A percentile compares a stretch with the other conserved stretches of the same genome.
phyloP scores from a whole-genome alignment of 768 basidiomycete species.

The Boletus rex-veris region DNA sequence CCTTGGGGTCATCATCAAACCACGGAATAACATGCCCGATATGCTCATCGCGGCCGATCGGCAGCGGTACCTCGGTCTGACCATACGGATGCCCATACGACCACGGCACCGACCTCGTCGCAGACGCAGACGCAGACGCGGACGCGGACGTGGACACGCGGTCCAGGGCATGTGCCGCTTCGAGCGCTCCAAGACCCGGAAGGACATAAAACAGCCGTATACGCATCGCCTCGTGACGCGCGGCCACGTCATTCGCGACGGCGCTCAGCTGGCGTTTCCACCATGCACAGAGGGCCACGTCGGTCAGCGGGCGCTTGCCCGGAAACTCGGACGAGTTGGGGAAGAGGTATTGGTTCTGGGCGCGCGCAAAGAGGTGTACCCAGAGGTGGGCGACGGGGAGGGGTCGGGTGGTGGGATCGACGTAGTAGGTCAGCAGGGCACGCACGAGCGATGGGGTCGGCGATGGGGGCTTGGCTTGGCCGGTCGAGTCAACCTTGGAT shows the following conservation, averaged over 20 bases:
- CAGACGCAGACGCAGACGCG: constrained; percentile 16
- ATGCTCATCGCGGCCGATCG: constrained; percentile 39
- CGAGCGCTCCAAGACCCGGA: constrained; percentile 64
- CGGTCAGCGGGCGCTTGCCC: constrained; percentile 72
- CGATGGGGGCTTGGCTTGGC: constrained; percentile 59
- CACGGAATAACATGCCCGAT: constrained; percentile 80
- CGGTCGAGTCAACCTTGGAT: constrained; percentile 93
- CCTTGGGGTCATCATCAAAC: constrained; percentile 97
- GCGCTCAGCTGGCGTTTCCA: constrained; percentile 77
- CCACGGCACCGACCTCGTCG: constrained; percentile 44
- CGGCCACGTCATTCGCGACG: constrained; percentile 43
- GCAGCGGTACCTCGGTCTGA: constrained; percentile 37
- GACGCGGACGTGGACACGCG: constrained; percentile 29
- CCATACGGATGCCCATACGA: constrained; percentile 78
- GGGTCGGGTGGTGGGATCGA: constrained; percentile 61
- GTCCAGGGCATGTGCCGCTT: constrained; percentile 60
- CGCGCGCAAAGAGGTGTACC: constrained; percentile 87
- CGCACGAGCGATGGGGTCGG: constrained; percentile 70
- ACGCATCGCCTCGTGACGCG: constrained; percentile 2
- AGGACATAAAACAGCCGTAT: constrained; percentile 56
- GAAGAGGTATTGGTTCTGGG: constrained; percentile 91
- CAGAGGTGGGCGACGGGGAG: constrained; percentile 55
- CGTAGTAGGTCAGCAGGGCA: constrained; percentile 62
- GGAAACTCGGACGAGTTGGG: constrained; percentile 73
- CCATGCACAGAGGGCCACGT: constrained; percentile 84